Conservation (phyloP, 345 rosid species). For the Eucalyptus tenuipes region DNA sequence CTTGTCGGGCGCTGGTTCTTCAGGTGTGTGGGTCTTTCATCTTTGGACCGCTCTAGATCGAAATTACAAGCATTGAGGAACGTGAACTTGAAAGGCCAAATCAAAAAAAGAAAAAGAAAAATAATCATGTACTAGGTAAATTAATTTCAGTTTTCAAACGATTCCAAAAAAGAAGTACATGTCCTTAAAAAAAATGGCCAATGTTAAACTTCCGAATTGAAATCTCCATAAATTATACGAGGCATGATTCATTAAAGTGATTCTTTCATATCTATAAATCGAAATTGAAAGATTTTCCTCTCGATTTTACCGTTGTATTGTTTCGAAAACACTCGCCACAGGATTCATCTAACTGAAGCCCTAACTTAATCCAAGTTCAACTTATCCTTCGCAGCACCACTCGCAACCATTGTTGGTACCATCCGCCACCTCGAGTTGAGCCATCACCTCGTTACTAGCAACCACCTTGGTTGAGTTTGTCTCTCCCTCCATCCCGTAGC, state of each 20-base stretch:
- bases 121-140: not conserved
- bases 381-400: accelerated
- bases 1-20: not conserved
- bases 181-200: not conserved
- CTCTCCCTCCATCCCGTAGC: no score
- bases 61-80: not conserved
- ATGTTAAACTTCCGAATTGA: accelerated
- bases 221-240: accelerated
- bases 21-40: not conserved
- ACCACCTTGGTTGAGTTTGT: no score
- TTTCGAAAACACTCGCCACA: no score
- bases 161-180: not conserved
- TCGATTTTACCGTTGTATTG: no score
- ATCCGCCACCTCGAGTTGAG: no score
- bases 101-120: not conserved
- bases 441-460: no score
- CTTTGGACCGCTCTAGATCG: not conserved
- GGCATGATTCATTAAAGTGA: accelerated
- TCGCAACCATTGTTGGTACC: accelerated
- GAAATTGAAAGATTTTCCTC: not conserved
- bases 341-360: no score
- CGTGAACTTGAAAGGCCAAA: not conserved
- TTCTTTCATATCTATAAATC: not conserved
- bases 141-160: not conserved
- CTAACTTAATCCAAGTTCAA: no score